Evolutionary conservation across 495 filamentous ascomycete genomes (phyloP).

Genomic region (Aspergillus bridgeri): DNA sequence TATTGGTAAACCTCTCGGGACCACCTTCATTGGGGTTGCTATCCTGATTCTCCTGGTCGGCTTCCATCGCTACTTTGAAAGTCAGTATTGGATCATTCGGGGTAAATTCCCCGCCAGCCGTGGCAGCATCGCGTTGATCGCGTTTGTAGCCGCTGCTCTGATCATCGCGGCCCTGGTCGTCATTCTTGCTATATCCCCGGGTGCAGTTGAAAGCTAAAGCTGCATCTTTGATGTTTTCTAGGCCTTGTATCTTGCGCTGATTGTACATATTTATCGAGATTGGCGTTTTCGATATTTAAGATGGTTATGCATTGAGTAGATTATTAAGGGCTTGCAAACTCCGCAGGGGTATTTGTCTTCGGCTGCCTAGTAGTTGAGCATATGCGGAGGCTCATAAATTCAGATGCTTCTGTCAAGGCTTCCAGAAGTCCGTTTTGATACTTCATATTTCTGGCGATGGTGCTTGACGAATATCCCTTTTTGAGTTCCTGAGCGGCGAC

Average conservation of each 20-base stretch:
- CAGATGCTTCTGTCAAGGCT: no score
- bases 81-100: constrained; percentile 80
- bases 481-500: no score
- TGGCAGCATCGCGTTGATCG: constrained; percentile 77
- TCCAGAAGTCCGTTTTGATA: no score
- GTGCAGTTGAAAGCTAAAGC: constrained; percentile 34
- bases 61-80: constrained; percentile 65
- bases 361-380: background rate
- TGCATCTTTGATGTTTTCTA: background rate
- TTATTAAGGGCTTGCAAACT: background rate
- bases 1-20: constrained; percentile 88
- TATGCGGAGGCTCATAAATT: background rate
- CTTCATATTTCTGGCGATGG: no score
- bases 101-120: constrained; percentile 93
- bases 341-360: background rate
- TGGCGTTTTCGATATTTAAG: background rate
- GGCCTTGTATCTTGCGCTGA: background rate
- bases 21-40: constrained; percentile 84
- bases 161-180: constrained; percentile 70
- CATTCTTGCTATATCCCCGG: constrained; percentile 63
- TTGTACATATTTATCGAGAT: background rate
- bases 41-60: constrained; percentile 84
- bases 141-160: constrained; percentile 63
- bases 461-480: no score
- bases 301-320: background rate